Percentiles rank a stretch among this genome's conserved stretches.
Evolutionary conservation across 768 basidiomycete genomes (phyloP).

Genomic region (Rhizopogon roseolus): DNA sequence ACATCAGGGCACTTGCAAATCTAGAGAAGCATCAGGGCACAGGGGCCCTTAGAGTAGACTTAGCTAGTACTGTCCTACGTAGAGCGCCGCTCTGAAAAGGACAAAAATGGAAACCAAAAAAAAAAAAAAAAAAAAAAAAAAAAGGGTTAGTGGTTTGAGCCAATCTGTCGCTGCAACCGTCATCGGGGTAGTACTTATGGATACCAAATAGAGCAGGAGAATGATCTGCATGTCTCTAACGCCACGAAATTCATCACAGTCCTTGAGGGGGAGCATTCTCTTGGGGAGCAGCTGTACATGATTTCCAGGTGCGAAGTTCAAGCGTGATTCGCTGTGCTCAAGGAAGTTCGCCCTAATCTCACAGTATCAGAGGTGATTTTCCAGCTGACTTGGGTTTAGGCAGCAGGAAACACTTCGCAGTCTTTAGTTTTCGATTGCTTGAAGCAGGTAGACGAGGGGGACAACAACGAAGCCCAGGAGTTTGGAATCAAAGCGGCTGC

Average conservation of each 20-base stretch:
- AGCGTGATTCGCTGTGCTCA: constrained; percentile 7
- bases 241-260: constrained; percentile 9
- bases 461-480: constrained; percentile 7
- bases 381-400: constrained; percentile 6
- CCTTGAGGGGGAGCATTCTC: constrained; percentile 7
- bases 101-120: too few relatives aligned
- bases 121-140: too few relatives aligned
- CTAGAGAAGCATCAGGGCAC: too few relatives aligned
- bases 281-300: constrained; percentile 16
- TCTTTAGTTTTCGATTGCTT: constrained; percentile 18
- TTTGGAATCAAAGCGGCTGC: constrained; percentile 14
- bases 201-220: constrained; percentile 10
- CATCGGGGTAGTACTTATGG: constrained; percentile 17
- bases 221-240: constrained; percentile 13
- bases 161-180: constrained; percentile 15
- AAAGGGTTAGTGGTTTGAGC: neutral
- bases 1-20: too few relatives aligned
- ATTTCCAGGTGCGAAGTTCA: constrained; percentile 11
- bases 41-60: too few relatives aligned
- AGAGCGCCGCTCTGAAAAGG: too few relatives aligned
- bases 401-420: constrained; percentile 12
- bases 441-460: neutral
- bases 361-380: neutral
- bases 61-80: too few relatives aligned
- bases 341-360: constrained; percentile 6